These are phyloP conservation scores for Candida krabiensis DNA, from an alignment of 805 yeast species.

Conservation along the genomic window DNA sequence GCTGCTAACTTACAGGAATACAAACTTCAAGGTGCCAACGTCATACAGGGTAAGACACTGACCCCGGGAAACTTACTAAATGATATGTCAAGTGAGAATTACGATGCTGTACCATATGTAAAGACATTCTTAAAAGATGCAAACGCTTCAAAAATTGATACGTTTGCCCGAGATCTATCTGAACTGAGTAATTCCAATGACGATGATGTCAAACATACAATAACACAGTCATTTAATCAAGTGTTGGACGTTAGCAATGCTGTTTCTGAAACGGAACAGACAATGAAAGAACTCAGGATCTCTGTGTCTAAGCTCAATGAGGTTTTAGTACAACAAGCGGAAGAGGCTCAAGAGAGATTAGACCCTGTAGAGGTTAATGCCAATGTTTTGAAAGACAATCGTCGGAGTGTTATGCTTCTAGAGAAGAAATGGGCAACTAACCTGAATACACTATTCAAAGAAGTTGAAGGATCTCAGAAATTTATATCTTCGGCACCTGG, in stretches of 20 bases:
- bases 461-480: conserved; percentile 90
- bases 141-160: conserved; percentile 70
- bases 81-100: conserved; percentile 39
- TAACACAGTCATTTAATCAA: conserved; percentile 62
- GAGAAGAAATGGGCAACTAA: conserved; percentile 83
- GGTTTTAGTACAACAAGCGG: conserved; percentile 47
- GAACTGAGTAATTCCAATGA: conserved; percentile 51
- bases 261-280: conserved; percentile 61
- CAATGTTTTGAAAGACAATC: conserved; percentile 43
- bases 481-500: conserved; percentile 73
- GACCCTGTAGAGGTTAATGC: conserved; percentile 18
- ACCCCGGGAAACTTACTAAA: conserved; percentile 31
- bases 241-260: conserved; percentile 60
- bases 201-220: conserved; percentile 55
- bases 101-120: conserved; percentile 50
- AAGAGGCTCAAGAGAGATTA: conserved; percentile 26
- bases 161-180: conserved; percentile 55
- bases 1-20: conserved; percentile 3
- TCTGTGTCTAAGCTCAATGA: conserved; percentile 60
- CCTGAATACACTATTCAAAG: conserved; percentile 66
- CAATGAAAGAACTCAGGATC: conserved; percentile 59
- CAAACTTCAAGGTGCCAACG: conserved; percentile 2
- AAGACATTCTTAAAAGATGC: conserved; percentile 57
- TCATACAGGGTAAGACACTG: conserved; percentile 1
- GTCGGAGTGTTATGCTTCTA: conserved; percentile 68